Base-by-base conservation (phyloP, 495 filamentous ascomycete genomes). In the Penicillium lagena region DNA sequence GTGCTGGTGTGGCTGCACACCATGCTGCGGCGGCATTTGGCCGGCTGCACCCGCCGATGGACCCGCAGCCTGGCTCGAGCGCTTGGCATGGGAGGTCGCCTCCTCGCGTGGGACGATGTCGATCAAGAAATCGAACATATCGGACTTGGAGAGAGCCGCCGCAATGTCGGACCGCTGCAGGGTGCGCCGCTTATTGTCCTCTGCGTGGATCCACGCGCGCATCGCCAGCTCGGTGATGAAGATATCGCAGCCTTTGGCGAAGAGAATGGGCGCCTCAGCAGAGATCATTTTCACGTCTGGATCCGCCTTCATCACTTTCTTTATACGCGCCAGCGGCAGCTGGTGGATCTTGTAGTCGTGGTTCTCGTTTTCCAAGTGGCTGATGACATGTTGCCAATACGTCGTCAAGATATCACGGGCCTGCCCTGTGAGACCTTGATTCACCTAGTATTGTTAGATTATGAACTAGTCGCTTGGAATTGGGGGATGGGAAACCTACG, bases 241-340 rank as follows among this genome's bases (percentile, higher is more conserved):
- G 56, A 98, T 96, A 62, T 98, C 93, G 68, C 93, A 98, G 34
- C 94, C 93, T 71, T 98, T 98, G 39, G 93, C 93, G 59, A 98
- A 98, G 12, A 98, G 72, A 57, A 98, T 98, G 10, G 93, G 93
- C 7, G 93, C 93, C 68, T 98, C 93, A 14, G 93, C 93, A 9
- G 90, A 96, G 40, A 98, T 98, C 93, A 98, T 98, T 71, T 98
- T 98, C 39, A 98, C 93, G 51, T 98, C 93, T 1, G 93, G 93
- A 53, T 98, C 93, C 2, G 93, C 93, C 68, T 98, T 98, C 93
- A 98, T 98, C 54, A 98, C 93, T 63, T 98, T 98, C 77, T 97
- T 98, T 67, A 98, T 98, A 35, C 93, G 86, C 17, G 93, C 93
- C 38, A 98, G 76, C 2, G 93, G 93, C 29, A 98, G 72, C 64